Conservation (phyloP, 768 basidiomycete species). For the Trametes coccinea region DNA sequence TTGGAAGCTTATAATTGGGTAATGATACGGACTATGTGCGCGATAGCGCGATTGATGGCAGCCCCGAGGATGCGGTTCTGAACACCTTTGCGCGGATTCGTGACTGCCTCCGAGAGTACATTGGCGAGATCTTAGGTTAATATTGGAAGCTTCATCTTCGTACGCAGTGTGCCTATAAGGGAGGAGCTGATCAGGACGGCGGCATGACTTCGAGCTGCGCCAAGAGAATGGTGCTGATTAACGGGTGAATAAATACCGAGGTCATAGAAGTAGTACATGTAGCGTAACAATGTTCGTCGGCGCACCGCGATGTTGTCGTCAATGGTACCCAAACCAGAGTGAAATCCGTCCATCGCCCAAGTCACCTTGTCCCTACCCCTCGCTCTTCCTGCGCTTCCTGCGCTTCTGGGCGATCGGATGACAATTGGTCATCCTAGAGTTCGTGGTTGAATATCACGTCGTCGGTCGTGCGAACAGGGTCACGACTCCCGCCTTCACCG, state of each 20-base stretch:
- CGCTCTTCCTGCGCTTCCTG: not conserved
- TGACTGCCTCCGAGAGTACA: not conserved
- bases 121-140: not conserved
- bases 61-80: not conserved
- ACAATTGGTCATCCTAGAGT: constrained; percentile 40
- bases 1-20: not conserved
- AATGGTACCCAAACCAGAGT: constrained; percentile 1
- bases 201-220: not conserved
- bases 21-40: not conserved
- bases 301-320: constrained; percentile 16
- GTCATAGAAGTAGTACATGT: constrained; percentile 18
- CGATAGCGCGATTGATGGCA: constrained; percentile 13
- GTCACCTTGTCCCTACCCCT: not conserved
- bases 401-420: too few species aligned
- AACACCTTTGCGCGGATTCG: not conserved
- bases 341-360: constrained; percentile 2
- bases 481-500: constrained; percentile 2
- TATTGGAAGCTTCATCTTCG: not conserved
- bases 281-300: constrained; percentile 13
- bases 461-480: constrained; percentile 31
- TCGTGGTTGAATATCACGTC: constrained; percentile 67
- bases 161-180: constrained; percentile 4
- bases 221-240: constrained; percentile 3
- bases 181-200: constrained; percentile 3
- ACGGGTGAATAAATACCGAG: constrained; percentile 21